Conservation (phyloP, 2,329 filamentous ascomycete genomes). For the Fusarium multiceps region DNA sequence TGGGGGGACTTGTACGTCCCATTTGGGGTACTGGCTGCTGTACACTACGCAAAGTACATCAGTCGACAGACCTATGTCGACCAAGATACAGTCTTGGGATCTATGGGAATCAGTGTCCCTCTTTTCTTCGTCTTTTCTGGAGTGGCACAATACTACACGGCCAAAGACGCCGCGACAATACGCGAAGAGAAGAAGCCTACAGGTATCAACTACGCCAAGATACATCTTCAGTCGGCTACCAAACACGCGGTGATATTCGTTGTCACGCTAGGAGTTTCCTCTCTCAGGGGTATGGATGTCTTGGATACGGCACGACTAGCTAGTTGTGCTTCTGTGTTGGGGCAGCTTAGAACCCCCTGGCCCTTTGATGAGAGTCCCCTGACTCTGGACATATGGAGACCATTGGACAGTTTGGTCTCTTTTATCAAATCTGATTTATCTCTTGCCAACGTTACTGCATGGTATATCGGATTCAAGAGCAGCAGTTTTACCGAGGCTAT, state of each 20-base stretch:
- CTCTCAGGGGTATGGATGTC: neutral
- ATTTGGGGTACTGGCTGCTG: constrained; percentile 15
- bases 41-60: neutral
- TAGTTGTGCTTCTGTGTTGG: constrained; percentile 20
- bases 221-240: constrained; percentile 19
- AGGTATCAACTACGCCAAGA: neutral
- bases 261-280: constrained; percentile 3
- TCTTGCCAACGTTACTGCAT: constrained; percentile 6
- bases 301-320: constrained; percentile 32
- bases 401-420: constrained; percentile 6
- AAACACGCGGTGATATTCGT: constrained; percentile 22
- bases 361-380: constrained; percentile 2
- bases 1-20: constrained; percentile 38
- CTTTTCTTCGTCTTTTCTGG: constrained; percentile 33
- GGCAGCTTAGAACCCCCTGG: constrained; percentile 18
- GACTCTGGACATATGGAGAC: neutral
- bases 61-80: neutral
- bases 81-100: constrained; percentile 15
- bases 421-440: neutral
- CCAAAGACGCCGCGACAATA: constrained; percentile 19
- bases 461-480: neutral
- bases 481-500: neutral
- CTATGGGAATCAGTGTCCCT: constrained; percentile 32
- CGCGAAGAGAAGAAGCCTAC: constrained; percentile 6
- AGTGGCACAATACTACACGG: constrained; percentile 35